Base-by-base conservation (phyloP, 2,329 filamentous ascomycete species). In the Leptographium wingfieldii region DNA sequence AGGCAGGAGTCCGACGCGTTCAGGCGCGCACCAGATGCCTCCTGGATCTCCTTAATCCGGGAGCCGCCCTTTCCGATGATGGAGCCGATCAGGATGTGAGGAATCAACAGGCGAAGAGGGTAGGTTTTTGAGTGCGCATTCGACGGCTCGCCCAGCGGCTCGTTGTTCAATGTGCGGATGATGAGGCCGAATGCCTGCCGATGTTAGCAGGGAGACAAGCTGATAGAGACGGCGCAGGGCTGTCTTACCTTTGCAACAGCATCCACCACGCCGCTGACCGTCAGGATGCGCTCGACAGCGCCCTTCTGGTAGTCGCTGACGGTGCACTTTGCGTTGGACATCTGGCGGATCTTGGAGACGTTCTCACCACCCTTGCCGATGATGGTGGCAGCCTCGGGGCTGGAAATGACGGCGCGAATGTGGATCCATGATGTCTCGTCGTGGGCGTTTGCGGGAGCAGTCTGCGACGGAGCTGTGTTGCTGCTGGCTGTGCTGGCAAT, bases 291-390 rank as follows among this genome's bases (percentile, higher is more conserved):
- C 78, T 99, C 94, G 40, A 97, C 92, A 59, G 94, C 94, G 66
- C 94, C 94, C 70, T 95, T 90, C 67, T 95, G 89, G 70, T 97
- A 99, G 75, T 99, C 94, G 76, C 92, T 96, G 67, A 99, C 94
- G 55, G 94, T 99, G 78, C 94, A 99, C 77, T 97, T 97, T 66
- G 94, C 94, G 68, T 91, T 92, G 58, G 94, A 96, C 76, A 96
- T 81, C 72, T 90, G 90, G 66, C 94, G 86, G 70, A 99, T 97
- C 76, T 95, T 90, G 66, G 92, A 95, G 55, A 99, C 94, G 70
- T 99, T 99, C 79, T 99, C 94, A 71, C 94, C 94, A 64, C 92
- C 92, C 77, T 99, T 99, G 70, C 94, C 94, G 74, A 99, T 99
- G 66, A 96, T 90, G 56, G 94, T 99, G 48, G 94, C 94, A 66